These are phyloP conservation scores for Trichoderma koningiopsis DNA, from an alignment of 2,329 filamentous ascomycete genomes.

Conservation along the genomic window DNA sequence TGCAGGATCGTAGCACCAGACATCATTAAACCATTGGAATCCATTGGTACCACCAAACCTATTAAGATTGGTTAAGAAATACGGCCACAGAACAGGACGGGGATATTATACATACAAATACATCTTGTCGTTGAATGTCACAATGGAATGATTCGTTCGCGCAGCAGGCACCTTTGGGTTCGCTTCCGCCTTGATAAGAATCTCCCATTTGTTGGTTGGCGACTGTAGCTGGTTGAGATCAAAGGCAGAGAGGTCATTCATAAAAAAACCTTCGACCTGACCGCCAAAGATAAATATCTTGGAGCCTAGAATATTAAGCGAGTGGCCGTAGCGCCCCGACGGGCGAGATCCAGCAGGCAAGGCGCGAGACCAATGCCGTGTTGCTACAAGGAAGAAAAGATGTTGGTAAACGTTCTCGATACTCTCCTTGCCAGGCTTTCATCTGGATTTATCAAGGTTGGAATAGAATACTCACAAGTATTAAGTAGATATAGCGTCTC, in stretches of 20 bases:
- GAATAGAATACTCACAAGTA: constrained; percentile 73
- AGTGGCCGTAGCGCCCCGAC: constrained; percentile 91
- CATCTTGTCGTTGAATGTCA: constrained; percentile 90
- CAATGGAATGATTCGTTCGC: constrained; percentile 90
- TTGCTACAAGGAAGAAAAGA: constrained; percentile 60
- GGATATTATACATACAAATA: constrained; percentile 69
- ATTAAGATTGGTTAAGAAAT: constrained; percentile 27
- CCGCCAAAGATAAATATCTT: constrained; percentile 98
- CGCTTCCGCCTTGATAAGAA: constrained; percentile 71
- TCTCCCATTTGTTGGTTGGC: constrained; percentile 90
- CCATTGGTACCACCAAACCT: constrained; percentile 98
- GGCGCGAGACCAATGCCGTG: constrained; percentile 95
- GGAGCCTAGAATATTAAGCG: constrained; percentile 92
- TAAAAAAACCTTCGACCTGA: constrained; percentile 95
- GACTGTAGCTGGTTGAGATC: constrained; percentile 94
- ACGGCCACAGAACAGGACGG: neutral
- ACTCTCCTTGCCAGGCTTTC: neutral
- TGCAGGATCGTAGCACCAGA: constrained; percentile 91
- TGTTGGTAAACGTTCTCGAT: neutral
- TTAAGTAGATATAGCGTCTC: constrained; percentile 96
- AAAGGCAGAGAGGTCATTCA: constrained; percentile 95
- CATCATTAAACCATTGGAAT: constrained; percentile 96
- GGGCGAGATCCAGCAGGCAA: constrained; percentile 84
- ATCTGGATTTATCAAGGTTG: constrained; percentile 16
- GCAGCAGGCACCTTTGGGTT: constrained; percentile 69